A percentile compares a stretch with the other conserved stretches of the same genome.
Conservation (phyloP, 1,284 basidiomycete species). For the Schizopora paradoxa region DNA sequence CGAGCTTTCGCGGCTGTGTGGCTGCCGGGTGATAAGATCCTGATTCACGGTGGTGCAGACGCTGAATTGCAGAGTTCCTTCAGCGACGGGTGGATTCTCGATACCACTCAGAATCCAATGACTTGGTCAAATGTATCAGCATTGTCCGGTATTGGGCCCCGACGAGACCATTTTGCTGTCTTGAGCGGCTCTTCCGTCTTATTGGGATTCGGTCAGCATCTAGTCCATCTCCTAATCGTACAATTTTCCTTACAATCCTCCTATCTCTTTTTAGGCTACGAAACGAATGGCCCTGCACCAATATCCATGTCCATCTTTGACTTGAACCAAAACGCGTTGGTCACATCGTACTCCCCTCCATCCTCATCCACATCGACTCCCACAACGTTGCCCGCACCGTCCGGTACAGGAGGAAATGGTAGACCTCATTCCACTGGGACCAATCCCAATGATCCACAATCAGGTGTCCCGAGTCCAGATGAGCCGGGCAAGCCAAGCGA, state of each 20-base stretch:
- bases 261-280: slow-evolving; percentile 44
- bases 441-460: slow-evolving; percentile 16
- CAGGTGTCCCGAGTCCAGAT: slow-evolving; percentile 1
- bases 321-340: slow-evolving; percentile 28
- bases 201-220: slow-evolving; percentile 70
- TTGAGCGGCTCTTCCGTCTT: slow-evolving; percentile 56
- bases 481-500: not conserved
- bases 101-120: slow-evolving; percentile 50
- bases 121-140: slow-evolving; percentile 49
- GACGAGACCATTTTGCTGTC: slow-evolving; percentile 71
- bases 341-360: slow-evolving; percentile 30
- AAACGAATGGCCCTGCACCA: slow-evolving; percentile 43
- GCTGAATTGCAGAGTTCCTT: slow-evolving; percentile 47
- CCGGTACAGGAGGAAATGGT: slow-evolving; percentile 6
- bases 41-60: slow-evolving; percentile 79
- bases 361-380: slow-evolving; percentile 23
- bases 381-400: slow-evolving; percentile 18
- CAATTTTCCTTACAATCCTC: not conserved
- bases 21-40: slow-evolving; percentile 48
- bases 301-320: slow-evolving; percentile 52
- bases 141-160: slow-evolving; percentile 50
- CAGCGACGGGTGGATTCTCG: slow-evolving; percentile 72
- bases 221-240: slow-evolving; percentile 6
- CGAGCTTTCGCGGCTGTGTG: slow-evolving; percentile 61
- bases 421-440: slow-evolving; percentile 5